Evolutionary conservation across 805 yeast species (phyloP).

Genomic region (Sugiyamaella floridensis): DNA sequence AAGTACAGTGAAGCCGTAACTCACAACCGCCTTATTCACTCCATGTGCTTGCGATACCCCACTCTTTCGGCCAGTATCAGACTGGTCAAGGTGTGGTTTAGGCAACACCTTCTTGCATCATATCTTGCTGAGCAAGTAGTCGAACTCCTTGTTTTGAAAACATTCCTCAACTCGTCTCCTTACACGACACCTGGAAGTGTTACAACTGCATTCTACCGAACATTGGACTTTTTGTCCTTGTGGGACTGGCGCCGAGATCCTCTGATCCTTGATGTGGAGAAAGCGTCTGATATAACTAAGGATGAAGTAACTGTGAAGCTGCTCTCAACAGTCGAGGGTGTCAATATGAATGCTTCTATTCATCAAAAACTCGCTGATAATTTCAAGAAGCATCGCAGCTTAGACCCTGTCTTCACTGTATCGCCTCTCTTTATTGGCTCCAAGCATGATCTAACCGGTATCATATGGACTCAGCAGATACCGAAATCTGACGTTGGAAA

Average conservation of each 20-base stretch:
- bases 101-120: constrained; percentile 63
- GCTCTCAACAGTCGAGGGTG: constrained; percentile 23
- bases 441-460: constrained; percentile 79
- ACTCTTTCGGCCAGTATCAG: constrained; percentile 75
- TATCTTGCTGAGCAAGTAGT: constrained; percentile 73
- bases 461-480: constrained; percentile 62
- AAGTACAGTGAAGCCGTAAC: constrained; percentile 60
- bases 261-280: constrained; percentile 65
- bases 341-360: constrained; percentile 47
- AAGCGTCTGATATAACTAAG: constrained; percentile 19
- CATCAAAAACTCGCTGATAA: constrained; percentile 56
- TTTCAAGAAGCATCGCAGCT: constrained; percentile 60
- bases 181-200: constrained; percentile 72
- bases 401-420: constrained; percentile 75
- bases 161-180: constrained; percentile 86
- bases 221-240: constrained; percentile 57
- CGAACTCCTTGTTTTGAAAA: constrained; percentile 75
- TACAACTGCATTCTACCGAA: constrained; percentile 72
- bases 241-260: constrained; percentile 97
- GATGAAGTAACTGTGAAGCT: constrained; percentile 10
- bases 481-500: constrained; percentile 40
- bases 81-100: constrained; percentile 83
- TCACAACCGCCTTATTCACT: constrained; percentile 73
- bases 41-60: constrained; percentile 64
- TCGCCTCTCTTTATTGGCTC: constrained; percentile 80